Evolutionary conservation across 345 rosid genomes (phyloP).

Genomic region (Eucalyptus decipiens): DNA sequence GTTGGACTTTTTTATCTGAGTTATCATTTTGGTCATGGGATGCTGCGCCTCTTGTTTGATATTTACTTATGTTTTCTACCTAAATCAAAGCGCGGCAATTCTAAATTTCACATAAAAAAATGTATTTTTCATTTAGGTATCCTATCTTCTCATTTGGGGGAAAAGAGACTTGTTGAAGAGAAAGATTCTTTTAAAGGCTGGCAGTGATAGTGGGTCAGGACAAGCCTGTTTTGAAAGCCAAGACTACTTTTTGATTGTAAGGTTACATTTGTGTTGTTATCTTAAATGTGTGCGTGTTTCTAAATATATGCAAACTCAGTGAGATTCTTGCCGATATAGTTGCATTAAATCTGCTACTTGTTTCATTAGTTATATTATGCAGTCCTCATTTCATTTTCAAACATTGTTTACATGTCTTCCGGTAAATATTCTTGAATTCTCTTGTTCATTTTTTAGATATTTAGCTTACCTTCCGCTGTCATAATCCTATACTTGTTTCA

Average conservation of each 20-base stretch:
- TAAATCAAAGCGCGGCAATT: too few relatives aligned
- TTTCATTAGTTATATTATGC: background rate
- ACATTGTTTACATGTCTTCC: background rate
- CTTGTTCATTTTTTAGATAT: background rate
- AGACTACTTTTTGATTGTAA: background rate
- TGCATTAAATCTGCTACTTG: background rate
- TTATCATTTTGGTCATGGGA: background rate
- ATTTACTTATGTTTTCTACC: too few relatives aligned
- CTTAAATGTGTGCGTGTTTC: background rate
- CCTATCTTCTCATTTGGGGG: background rate
- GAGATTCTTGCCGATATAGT: background rate
- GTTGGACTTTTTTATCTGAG: background rate
- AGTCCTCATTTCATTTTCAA: background rate
- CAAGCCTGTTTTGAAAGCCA: background rate
- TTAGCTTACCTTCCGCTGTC: background rate
- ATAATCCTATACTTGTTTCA: background rate
- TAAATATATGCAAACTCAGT: background rate
- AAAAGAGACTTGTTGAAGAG: background rate
- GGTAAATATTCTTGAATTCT: background rate
- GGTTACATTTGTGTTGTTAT: background rate
- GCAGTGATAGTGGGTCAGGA: background rate
- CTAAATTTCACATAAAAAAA: too few relatives aligned
- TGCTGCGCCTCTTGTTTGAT: background rate
- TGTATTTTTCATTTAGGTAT: too few relatives aligned
- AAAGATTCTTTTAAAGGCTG: background rate